These are phyloP conservation scores for bread wheat (Triticum aestivum) DNA, from an alignment of 176 grass and related monocot species.

Conservation along the genomic window DNA sequence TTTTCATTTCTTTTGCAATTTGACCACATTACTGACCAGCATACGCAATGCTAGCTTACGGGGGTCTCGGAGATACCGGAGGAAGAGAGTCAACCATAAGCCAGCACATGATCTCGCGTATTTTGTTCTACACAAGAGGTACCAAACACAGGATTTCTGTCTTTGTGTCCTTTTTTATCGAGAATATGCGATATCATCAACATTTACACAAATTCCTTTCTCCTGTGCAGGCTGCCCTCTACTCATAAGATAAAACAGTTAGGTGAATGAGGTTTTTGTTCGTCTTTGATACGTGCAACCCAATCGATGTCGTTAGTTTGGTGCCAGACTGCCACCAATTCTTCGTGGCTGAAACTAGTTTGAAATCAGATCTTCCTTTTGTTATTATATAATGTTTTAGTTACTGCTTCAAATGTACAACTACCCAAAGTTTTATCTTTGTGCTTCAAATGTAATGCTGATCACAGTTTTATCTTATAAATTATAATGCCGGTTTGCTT, in stretches of 20 bases:
- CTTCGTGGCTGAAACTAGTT: no score
- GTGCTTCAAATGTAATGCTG: neutral
- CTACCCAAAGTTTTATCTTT: neutral
- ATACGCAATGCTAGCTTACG: neutral
- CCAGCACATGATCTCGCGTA: neutral
- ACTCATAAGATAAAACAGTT: neutral
- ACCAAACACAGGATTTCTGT: neutral
- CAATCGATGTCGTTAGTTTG: neutral
- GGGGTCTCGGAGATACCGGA: neutral
- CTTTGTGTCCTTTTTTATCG: neutral
- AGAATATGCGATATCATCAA: neutral
- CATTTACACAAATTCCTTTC: conserved; percentile 2
- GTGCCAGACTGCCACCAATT: neutral
- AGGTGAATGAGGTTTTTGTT: neutral
- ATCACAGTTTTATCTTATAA: no score
- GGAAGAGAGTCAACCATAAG: neutral
- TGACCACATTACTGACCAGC: neutral
- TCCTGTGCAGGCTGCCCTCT: neutral
- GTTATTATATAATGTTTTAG: neutral
- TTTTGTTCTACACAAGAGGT: conserved; percentile 32
- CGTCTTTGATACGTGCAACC: neutral
- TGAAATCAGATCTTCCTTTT: neutral
- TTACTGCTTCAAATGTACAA: neutral
- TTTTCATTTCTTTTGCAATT: neutral
- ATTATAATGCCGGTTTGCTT: neutral